Base-by-base conservation (phyloP, 345 rosid species). In the Lepidium aucheri region DNA sequence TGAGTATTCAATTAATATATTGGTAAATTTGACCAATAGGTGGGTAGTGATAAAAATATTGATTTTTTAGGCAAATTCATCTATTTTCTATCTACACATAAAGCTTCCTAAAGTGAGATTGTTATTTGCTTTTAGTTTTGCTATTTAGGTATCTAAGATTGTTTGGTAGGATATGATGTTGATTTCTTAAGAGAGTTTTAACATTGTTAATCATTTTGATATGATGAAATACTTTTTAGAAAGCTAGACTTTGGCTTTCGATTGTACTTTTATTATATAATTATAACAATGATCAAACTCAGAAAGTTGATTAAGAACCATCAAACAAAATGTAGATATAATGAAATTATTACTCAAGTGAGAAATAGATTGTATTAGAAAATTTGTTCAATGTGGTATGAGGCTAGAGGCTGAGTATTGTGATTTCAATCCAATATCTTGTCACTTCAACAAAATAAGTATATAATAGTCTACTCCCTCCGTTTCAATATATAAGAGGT, bases 101-200 rank as follows among this genome's bases (percentile, higher is more conserved):
- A 65, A 49, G 42, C 24, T 46, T 36, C 58, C 28, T 20, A 61
- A 15, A 26, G 53, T 55, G 52, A 45, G 43, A 47, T 64, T 30
- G 40, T 38, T 7, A 20, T 42, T 12, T 58, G 6, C 34, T 58
- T 60, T 15, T 41, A 32, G 49, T 33, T 57, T 40, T 22, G 26
- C 22, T 33, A 15, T 11, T 40, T 28, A 32, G 5, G 59, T 38
- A 39, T 65, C 30, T 45, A 49, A 58, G 41, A 59, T 73, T 58
- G 56, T 65, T 51, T 65, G 63, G 67, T 65, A 43, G 43, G 63
- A 51, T 73, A 38, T 43, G 72, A 66, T 66, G 63, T 73, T 67
- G 52, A 60, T 66, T 55, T 44, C 20, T 9, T 73, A 8, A 39
- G 22, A 28, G 36, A 12, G 26, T 61, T 62, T 55, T 51, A 50